Evolutionary conservation across 169 alveolate species (phyloP), one percentile per base, ranked within the genome.

Genomic region (Miamiensis avidus): DNA sequence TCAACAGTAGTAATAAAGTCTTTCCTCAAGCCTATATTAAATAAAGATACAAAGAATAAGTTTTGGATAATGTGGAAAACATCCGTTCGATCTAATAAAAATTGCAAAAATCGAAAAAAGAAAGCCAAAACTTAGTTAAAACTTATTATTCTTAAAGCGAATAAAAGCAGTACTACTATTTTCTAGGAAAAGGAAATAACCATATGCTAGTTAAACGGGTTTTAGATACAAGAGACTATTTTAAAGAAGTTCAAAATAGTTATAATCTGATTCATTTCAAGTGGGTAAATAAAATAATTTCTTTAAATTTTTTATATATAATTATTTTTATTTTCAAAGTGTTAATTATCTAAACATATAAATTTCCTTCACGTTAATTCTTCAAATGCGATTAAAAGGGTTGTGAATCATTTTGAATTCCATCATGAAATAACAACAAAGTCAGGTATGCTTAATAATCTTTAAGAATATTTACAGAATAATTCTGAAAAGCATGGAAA

Each of bases 161-260:
- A 11, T 11, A 11, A 49, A 49, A 11, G 4, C 20, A 49, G 4
- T 49, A 49, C 20, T 11, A 49, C 26, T 49, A 11, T 20, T 49
- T 49, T 49, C 26, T 49, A 11, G 69, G 69, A 28, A 79, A 64
- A 75, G 90, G 90, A 0, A 86, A 86, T 64, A 86, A 86, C 34
- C 26, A 69, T 65, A 83, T 76, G 28, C 34, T 86, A 65, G 86
- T 86, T 64, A 79, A 78, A 75, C 34, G 83, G 28, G 81, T 86
- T 64, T 76, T 86, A 33, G 82, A 77, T 27, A 4, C 30, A 29
- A 81, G 87, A 75, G 75, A 79, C 20, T 49, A 15, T 75, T 49
- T 79, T 49, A 65, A 11, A 34, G 76, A 1, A 79, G 84, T 49
- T 49, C 34, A 27, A 31, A 49, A 65, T 29, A 49, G 29, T 79